Conservation (phyloP, 2,329 filamentous ascomycete species). For the Claviceps purpurea region DNA sequence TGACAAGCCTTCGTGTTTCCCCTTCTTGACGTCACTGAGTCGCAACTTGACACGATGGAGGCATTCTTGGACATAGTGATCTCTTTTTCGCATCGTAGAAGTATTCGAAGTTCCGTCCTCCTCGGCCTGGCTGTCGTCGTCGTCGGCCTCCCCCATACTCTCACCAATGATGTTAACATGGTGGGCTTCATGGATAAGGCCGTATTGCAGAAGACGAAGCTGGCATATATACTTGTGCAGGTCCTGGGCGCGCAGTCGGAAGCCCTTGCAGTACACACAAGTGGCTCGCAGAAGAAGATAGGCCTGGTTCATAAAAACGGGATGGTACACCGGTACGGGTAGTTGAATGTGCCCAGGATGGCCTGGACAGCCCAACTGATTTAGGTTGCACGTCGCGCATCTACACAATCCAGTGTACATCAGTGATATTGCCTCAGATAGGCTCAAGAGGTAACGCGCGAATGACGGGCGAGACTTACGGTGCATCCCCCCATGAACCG, state of each 20-base stretch:
- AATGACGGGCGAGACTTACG: slow-evolving; percentile 34
- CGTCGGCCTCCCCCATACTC: slow-evolving; percentile 19
- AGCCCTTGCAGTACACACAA: slow-evolving; percentile 80
- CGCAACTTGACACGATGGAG: slow-evolving; percentile 47
- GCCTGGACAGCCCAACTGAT: slow-evolving; percentile 70
- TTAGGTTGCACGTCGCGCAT: slow-evolving; percentile 85
- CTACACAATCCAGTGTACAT: slow-evolving; percentile 27
- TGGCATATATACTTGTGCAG: slow-evolving; percentile 74
- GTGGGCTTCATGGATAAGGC: slow-evolving; percentile 57
- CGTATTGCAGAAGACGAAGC: slow-evolving; percentile 72
- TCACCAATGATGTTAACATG: slow-evolving; percentile 40
- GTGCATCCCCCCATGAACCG: slow-evolving; percentile 75
- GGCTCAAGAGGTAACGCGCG: too few species aligned
- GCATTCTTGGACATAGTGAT: slow-evolving; percentile 57
- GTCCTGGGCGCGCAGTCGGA: slow-evolving; percentile 65
- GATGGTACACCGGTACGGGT: slow-evolving; percentile 85
- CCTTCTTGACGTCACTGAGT: slow-evolving; percentile 36
- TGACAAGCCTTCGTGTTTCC: slow-evolving; percentile 72
- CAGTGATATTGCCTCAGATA: too few species aligned
- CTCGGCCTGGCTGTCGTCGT: slow-evolving; percentile 44
- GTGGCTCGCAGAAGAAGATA: slow-evolving; percentile 73
- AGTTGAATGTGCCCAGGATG: slow-evolving; percentile 94
- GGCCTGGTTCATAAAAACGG: slow-evolving; percentile 90
- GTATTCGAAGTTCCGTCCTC: slow-evolving; percentile 47
- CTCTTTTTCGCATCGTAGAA: slow-evolving; percentile 37